Base-by-base conservation (phyloP, 495 filamentous ascomycete genomes). In the Staphylotrichum longicolle region DNA sequence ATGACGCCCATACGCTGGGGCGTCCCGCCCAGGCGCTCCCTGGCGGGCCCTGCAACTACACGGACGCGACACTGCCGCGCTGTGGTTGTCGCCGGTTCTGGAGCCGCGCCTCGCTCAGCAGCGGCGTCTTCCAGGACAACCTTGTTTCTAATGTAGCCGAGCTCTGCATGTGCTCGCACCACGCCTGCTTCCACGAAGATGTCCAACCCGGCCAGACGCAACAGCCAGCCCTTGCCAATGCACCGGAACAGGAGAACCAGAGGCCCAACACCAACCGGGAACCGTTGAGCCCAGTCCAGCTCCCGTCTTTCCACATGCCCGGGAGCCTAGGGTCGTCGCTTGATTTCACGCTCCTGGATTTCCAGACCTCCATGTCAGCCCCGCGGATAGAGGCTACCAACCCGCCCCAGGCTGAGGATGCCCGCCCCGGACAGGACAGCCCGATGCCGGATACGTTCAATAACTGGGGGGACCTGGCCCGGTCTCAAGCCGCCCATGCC, bases 51-150 rank as follows among this genome's bases (percentile, higher is more conserved):
- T 90, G 87, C 78, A 85, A 86, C 70, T 87, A 79, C 70, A 81
- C 79, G 57, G 83, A 87, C 65, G 66, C 82, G 52, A 76, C 72
- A 30, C 72, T 73, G 20, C 77, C 81, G 15, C 76, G 72, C 47
- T 90, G 87, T 68, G 87, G 87, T 54, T 90, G 87, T 65, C 79
- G 80, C 60, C 83, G 85, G 20, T 90, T 88, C 75, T 88, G 84
- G 85, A 78, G 79, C 66, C 74, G 73, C 55, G 70, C 77, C 44
- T 57, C 68, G 9, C 44, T 64, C 37, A 57, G 14, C 44, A 52
- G 30, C 15, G 60, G 40, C 52, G 57, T 52, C 15, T 58, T 65
- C 39, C 61, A 54, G 48, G 66, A 64, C 60, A 63, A 37, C 35
- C 20, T n/a, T 11, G 40, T 15, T 20, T 69, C 20, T 27, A 27